Percentiles rank a stretch among this genome's conserved stretches.
Evolutionary conservation across 1,284 basidiomycete species (phyloP).

Genomic region (Termitomyces sp.): DNA sequence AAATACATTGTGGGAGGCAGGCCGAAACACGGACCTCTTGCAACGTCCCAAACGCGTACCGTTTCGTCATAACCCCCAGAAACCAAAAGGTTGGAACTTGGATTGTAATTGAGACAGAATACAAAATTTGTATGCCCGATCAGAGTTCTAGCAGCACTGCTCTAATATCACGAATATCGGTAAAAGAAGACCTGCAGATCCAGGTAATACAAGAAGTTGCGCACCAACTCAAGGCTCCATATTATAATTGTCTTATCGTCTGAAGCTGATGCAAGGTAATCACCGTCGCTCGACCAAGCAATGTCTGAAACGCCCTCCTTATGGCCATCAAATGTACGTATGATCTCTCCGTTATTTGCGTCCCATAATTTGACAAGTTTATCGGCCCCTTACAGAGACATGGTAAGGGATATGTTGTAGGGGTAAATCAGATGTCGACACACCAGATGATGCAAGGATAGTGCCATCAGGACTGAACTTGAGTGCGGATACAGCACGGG

Average conservation of each 20-base stretch:
- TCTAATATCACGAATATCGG: slow-evolving; percentile 35
- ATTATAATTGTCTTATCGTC: slow-evolving; percentile 85
- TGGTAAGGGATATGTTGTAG: slow-evolving; percentile 17
- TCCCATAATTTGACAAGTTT: slow-evolving; percentile 79
- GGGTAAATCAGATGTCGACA: slow-evolving; percentile 24
- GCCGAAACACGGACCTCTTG: slow-evolving; percentile 53
- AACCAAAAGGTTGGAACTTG: slow-evolving; percentile 82
- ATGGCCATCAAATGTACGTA: slow-evolving; percentile 68
- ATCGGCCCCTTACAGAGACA: slow-evolving; percentile 57
- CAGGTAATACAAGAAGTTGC: slow-evolving; percentile 19
- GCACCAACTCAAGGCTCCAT: slow-evolving; percentile 70
- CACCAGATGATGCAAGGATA: slow-evolving; percentile 72
- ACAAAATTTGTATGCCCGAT: slow-evolving; percentile 91
- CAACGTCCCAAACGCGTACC: slow-evolving; percentile 93
- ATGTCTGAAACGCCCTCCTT: slow-evolving; percentile 84
- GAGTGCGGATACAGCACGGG: slow-evolving; percentile 65
- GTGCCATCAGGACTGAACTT: slow-evolving; percentile 78
- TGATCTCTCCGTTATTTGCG: slow-evolving; percentile 61
- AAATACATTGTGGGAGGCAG: not conserved
- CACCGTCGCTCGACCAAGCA: slow-evolving; percentile 79
- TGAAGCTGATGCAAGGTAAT: slow-evolving; percentile 82
- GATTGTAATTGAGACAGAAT: slow-evolving; percentile 89
- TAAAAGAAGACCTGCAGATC: slow-evolving; percentile 6
- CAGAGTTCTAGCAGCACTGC: slow-evolving; percentile 55
- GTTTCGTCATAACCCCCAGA: slow-evolving; percentile 95